Evolutionary conservation across 1,284 basidiomycete genomes (phyloP), one percentile per base, ranked within the genome.

Genomic region (Leccinum solheimii): DNA sequence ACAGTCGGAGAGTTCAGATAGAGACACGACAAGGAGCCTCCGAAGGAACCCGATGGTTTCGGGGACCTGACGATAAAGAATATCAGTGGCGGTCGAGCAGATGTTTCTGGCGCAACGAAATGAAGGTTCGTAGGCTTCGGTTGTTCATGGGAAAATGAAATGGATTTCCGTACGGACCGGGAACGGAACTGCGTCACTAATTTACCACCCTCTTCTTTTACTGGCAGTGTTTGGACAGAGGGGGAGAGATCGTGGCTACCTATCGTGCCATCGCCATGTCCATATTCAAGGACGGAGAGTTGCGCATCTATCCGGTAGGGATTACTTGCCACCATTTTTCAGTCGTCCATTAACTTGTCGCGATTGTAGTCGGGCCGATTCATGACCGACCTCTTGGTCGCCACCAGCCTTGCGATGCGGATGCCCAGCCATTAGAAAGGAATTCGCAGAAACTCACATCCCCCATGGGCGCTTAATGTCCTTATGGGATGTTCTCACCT

Each of bases 201-300:
- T 43, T 21, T 21, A 21, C 19, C 43, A 21, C 43, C 5, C 10
- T 48, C 43, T 13, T 48, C 43, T 48, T 48, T 48, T 48, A 48
- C 19, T 21, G 43, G 43, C 40, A 73, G 70, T 73, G 68, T 49
- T 27, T 69, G 53, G 56, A 69, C 21, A 14, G 52, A 11, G 61
- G 63, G 9, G 66, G 65, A 10, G 59, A 59, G 9, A 45, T 73
- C 52, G 56, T 75, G 36, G 72, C 70, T n/a, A 72, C 64, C 26
- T 75, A 75, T 57, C 72, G 70, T 54, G 52, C 58, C 11, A 72
- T 67, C 16, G 38, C 66, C 6, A 60, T 74, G 59, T 69, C 70
- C 5, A 11, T 65, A 40, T 62, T 53, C 45, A 75, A 75, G 49
- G 70, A 75, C 53, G 73, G 70, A 5, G 70, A 70, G 32, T 51